phyloP scores from a whole-genome alignment of 148 eudicot species.

The Salicornia ramosissima region DNA sequence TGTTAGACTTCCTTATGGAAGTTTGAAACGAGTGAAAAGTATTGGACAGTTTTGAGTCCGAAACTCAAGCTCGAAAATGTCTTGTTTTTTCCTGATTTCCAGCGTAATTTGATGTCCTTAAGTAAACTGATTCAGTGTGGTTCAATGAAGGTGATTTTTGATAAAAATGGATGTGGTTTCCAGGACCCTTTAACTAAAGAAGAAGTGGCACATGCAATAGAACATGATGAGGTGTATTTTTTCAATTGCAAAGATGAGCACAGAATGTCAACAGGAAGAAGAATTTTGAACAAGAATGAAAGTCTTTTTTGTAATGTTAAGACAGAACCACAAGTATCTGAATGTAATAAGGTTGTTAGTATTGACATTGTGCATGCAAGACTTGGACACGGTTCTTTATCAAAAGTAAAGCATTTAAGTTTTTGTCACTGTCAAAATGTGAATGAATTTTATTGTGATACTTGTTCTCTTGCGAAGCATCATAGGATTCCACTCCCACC shows the following conservation, averaged over 20 bases:
- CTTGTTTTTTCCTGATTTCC: not conserved
- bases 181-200: not conserved
- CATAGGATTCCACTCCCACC: too few relatives aligned
- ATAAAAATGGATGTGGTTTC: not conserved
- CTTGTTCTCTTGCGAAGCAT: not conserved
- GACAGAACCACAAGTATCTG: too few relatives aligned
- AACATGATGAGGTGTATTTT: not conserved
- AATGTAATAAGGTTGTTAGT: not conserved
- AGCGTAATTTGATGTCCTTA: not conserved
- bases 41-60: not conserved
- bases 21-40: not conserved
- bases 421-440: not conserved
- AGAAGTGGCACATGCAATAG: not conserved
- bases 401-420: not conserved
- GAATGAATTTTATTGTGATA: not conserved
- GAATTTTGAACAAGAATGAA: too few relatives aligned
- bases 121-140: not conserved
- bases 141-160: not conserved
- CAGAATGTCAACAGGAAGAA: not conserved
- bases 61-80: not conserved
- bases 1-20: not conserved
- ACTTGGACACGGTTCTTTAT: not conserved
- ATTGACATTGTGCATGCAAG: not conserved
- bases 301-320: not conserved
- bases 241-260: not conserved